Evolutionary conservation across 2,329 filamentous ascomycete genomes (phyloP), one percentile per base, ranked within the genome.

Genomic region (Rhynchosporium agropyri): DNA sequence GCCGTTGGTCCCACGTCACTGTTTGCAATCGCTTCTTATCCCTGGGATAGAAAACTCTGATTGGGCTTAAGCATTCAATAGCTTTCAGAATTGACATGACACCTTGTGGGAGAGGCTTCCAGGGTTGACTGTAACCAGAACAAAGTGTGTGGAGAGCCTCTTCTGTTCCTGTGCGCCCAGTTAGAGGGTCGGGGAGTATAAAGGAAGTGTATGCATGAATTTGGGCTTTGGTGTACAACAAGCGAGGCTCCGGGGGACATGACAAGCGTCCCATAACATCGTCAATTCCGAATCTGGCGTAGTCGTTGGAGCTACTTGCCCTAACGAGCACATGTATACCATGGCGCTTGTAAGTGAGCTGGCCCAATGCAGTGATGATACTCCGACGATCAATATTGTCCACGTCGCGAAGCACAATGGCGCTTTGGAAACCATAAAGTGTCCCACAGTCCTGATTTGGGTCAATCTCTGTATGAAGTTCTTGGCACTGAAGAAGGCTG

Each of bases 111-210:
- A 73, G n/a, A 4, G 71, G 68, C 0, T 42, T 55, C 66, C 68
- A 72, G 3, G 71, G 71, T 38, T 73, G 70, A 40, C 79, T 81
- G 1, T 74, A 73, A 0, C 80, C 83, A 0, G 83, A 83, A 2
- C 72, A 68, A 0, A 89, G 74, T 31, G 77, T 79, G 2, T 78
- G 72, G 0, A 86, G 63, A 0, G 84, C 80, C 71, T 89, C 85
- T 68, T 90, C 87, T 0, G 79, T 81, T 0, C 88, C 88, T 0
- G 84, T 89, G 0, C 80, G 77, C 0, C 79, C 75, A 0, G 86
- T 89, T 0, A 90, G 76, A 0, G 77, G 74, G 68, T 90, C 88
- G 0, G 83, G 80, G 0, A 89, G 42, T 26, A 57, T 45, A 62
- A 58, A 38, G 26, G 62, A 64, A 20, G 62, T 64, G 40, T 46